Evolutionary conservation across 441 rosid genomes (phyloP), one percentile per base, ranked within the genome.

Genomic region (Manihot esculenta): DNA sequence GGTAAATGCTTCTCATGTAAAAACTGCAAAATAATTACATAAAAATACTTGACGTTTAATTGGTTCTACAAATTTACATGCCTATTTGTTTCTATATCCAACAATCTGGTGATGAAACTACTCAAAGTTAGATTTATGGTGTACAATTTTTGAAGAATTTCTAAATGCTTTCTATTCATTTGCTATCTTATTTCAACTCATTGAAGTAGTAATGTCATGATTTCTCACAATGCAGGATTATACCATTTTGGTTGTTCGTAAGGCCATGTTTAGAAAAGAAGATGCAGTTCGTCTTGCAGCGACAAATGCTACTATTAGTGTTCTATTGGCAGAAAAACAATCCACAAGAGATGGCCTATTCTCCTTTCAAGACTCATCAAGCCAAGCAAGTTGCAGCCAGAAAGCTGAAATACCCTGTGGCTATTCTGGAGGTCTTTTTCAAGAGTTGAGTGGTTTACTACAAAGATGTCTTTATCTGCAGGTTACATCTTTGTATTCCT

Each of bases 371-470:
- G 96, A 92, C 78, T 87, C 97, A 44, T 86, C 91, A 74, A 92
- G 93, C 84, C 94, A 90, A 84, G 91, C 96, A 73, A 87, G 96
- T 74, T 70, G 87, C 84, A 92, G 96, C 81, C 97, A 90, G 83
- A 90, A 88, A 68, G 84, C 84, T 73, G 88, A 84, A 74, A 77
- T 78, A 50, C 82, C 81, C 69, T 54, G 79, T 68, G 69, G 72
- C 67, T 64, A 62, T 49, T 79, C 79, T 24, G 86, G 81, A 66
- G 76, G 73, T 81, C 91, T 92, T 74, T 90, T 87, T 62, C 89
- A 77, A 50, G 91, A 88, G 76, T 75, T 90, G 79, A 83, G 86
- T 85, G 91, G 86, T 73, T 79, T 90, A 83, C 85, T 90, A 74
- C 93, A 86, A 68, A 90, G 96, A 83, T 90, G 94, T 80, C 87